These are phyloP conservation scores for Acorus gramineus DNA, from an alignment of 106 monocot genomes.

Conservation along the genomic window DNA sequence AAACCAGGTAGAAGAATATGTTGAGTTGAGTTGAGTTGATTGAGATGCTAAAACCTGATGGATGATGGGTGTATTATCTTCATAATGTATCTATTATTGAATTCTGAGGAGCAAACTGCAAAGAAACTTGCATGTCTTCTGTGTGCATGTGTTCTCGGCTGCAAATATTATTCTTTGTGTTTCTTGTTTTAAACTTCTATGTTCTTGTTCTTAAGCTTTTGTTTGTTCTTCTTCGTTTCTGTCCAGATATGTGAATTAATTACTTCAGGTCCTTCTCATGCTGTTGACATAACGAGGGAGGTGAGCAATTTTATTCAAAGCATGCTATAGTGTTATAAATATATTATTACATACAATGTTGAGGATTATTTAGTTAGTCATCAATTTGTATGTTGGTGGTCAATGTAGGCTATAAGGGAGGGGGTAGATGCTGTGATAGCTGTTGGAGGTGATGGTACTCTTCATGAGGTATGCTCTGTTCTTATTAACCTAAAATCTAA, in stretches of 20 bases:
- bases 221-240: neutral
- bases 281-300: constrained; percentile 85
- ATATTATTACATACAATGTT: no score
- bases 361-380: no score
- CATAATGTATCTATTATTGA: no score
- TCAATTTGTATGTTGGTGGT: neutral
- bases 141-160: no score
- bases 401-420: constrained; percentile 72
- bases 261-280: constrained; percentile 82
- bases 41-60: no score
- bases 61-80: no score
- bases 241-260: constrained; percentile 66
- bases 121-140: no score
- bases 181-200: neutral
- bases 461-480: constrained; percentile 69
- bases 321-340: constrained; percentile 8
- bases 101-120: no score
- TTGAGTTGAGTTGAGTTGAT: no score
- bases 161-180: no score
- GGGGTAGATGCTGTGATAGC: constrained; percentile 93
- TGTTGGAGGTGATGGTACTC: constrained; percentile 99
- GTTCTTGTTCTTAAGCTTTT: neutral
- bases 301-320: constrained; percentile 29
- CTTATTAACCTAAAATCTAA: no score
- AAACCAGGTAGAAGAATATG: no score